These are phyloP conservation scores for Nicotiana undulata DNA, from an alignment of 257 asterid genomes.

Conservation along the genomic window DNA sequence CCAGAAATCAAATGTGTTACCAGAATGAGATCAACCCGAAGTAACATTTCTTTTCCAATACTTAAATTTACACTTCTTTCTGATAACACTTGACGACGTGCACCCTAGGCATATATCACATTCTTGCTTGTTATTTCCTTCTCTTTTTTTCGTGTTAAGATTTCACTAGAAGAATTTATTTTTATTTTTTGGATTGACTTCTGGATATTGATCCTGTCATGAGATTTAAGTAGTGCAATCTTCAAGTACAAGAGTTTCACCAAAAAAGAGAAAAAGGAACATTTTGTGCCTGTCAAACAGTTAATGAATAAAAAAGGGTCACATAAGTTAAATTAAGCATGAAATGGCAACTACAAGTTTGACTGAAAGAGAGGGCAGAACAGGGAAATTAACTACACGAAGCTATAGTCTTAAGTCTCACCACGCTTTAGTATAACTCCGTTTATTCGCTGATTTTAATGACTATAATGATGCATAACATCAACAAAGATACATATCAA, in stretches of 20 bases:
- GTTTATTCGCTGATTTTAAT: neutral
- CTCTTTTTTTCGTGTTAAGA: neutral
- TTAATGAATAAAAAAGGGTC: neutral
- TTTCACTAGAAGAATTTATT: neutral
- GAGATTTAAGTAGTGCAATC: neutral
- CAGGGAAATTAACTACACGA: neutral
- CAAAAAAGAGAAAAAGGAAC: neutral
- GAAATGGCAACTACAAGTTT: neutral
- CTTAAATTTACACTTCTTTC: neutral
- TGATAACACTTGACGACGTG: neutral
- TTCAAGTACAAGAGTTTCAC: neutral
- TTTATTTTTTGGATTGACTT: neutral
- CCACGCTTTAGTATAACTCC: neutral
- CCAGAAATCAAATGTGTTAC: neutral
- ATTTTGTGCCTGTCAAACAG: neutral
- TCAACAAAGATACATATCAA: slow-evolving; percentile 53
- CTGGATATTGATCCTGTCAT: neutral
- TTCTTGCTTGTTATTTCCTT: neutral
- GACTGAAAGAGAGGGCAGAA: neutral
- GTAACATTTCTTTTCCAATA: neutral
- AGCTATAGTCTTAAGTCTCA: neutral
- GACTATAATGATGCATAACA: slow-evolving; percentile 13
- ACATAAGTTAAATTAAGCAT: neutral
- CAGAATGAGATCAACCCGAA: neutral
- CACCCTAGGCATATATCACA: neutral